phyloP scores from a whole-genome alignment of 1,139 yeast species.

The Groenewaldozyma auringiensis region DNA sequence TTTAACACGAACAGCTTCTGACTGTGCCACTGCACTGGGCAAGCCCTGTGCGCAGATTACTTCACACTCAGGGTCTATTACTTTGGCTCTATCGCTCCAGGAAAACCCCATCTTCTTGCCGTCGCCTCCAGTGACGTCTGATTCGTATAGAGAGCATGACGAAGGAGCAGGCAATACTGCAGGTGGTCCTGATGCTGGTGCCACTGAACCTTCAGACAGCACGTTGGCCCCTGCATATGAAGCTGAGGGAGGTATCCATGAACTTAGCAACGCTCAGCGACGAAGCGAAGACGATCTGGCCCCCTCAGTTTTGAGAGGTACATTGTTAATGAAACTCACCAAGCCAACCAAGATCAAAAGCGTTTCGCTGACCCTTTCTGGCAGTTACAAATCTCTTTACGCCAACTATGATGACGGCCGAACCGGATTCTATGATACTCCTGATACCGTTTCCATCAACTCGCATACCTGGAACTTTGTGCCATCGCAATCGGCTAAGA shows the following conservation, averaged over 20 bases:
- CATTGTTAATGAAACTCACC: conserved; percentile 59
- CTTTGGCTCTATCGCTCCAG: conserved; percentile 29
- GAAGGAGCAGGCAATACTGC: background rate
- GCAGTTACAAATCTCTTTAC: conserved; percentile 75
- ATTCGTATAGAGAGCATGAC: conserved; percentile 20
- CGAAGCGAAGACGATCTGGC: background rate
- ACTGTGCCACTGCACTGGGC: conserved; percentile 25
- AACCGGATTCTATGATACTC: conserved; percentile 26
- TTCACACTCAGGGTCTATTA: conserved; percentile 29
- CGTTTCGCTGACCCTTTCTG: conserved; percentile 54
- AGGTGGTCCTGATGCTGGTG: background rate
- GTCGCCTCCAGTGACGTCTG: conserved; percentile 16
- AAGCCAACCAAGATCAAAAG: conserved; percentile 67
- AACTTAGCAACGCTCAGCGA: background rate
- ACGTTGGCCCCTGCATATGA: background rate
- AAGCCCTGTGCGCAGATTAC: conserved; percentile 27
- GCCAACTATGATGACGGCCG: conserved; percentile 35
- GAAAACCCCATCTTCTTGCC: conserved; percentile 29
- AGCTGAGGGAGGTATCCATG: background rate
- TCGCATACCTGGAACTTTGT: conserved; percentile 33
- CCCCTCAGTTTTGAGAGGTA: conserved; percentile 72
- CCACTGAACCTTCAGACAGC: background rate
- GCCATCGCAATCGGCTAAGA: conserved; percentile 11
- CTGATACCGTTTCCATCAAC: conserved; percentile 27
- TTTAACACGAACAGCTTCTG: conserved; percentile 3